These are phyloP conservation scores for Malus domestica DNA, from an alignment of 306 rosid genomes.

Conservation along the genomic window ASM211411v1 NC_041791.1:36415501-36416000, in stretches of 20 bases:
- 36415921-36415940: no score
- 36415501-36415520: slow-evolving; percentile 52
- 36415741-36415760: slow-evolving; percentile 62
- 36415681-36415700: slow-evolving; percentile 71
- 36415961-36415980: no score
- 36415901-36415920: no score
- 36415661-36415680: slow-evolving; percentile 61
- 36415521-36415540: slow-evolving; percentile 62
- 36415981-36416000: no score
- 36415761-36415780: not conserved
- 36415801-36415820: not conserved
- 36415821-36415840: not conserved
- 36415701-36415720: slow-evolving; percentile 79
- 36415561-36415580: not conserved
- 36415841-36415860: not conserved
- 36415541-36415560: slow-evolving; percentile 42
- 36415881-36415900: no score
- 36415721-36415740: slow-evolving; percentile 77
- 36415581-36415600: not conserved
- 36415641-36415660: slow-evolving; percentile 16
- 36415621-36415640: not conserved
- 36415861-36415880: no score
- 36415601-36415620: not conserved
- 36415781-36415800: not conserved
- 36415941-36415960: no score